phyloP scores from a whole-genome alignment of 2,329 filamentous ascomycete species.

The Fusarium vanettenii region DNA sequence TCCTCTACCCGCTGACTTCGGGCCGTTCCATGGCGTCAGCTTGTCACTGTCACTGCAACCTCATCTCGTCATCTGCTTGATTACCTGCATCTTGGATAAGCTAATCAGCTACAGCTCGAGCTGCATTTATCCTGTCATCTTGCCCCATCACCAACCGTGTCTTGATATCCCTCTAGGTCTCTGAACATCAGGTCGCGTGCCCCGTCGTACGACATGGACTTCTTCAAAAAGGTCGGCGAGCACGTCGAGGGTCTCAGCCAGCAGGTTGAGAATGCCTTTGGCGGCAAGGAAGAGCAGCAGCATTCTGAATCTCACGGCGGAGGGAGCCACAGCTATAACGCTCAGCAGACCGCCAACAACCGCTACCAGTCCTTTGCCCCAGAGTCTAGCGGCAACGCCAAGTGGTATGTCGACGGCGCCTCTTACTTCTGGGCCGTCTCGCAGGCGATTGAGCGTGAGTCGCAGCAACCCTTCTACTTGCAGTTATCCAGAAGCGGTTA shows the following conservation, averaged over 20 bases:
- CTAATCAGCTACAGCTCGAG: background rate
- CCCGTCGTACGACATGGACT: conserved; percentile 36
- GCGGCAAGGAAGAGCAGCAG: conserved; percentile 54
- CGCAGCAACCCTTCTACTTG: background rate
- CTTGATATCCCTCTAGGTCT: background rate
- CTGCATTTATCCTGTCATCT: background rate
- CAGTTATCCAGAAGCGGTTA: conserved; percentile 2
- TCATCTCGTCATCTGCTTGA: conserved; percentile 16
- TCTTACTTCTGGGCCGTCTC: conserved; percentile 89
- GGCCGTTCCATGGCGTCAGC: conserved; percentile 28
- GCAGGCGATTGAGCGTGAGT: conserved; percentile 75
- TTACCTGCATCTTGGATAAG: conserved; percentile 16
- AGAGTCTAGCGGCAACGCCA: conserved; percentile 77
- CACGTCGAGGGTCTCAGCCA: conserved; percentile 45
- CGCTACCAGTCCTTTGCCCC: conserved; percentile 78
- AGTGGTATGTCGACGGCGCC: conserved; percentile 90
- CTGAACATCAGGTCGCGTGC: conserved; percentile 3
- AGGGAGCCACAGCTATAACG: conserved; percentile 54
- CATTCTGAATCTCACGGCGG: conserved; percentile 60
- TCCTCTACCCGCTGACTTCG: background rate
- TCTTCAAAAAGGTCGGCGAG: conserved; percentile 51
- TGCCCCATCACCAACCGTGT: background rate
- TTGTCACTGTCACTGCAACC: conserved; percentile 27
- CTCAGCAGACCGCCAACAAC: conserved; percentile 57
- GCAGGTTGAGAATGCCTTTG: conserved; percentile 33